A percentile compares a stretch with the other conserved stretches of the same genome.
Conservation (phyloP, 305 asterid genomes). For the Fraxinus sp. region DNA sequence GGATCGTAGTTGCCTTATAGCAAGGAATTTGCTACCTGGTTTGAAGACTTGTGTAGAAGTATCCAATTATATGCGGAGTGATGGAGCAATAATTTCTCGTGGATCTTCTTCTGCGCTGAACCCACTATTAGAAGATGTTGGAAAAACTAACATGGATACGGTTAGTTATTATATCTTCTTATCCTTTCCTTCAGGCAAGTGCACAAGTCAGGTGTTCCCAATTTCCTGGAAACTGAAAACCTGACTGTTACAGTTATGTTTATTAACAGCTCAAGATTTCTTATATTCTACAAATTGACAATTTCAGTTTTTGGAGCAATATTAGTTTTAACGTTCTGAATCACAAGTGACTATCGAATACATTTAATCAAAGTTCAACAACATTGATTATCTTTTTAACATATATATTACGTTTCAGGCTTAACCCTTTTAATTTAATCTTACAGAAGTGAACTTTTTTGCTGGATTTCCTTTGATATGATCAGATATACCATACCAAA, state of each 20-base stretch:
- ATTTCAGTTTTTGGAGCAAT: background rate
- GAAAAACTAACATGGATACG: conserved; percentile 60
- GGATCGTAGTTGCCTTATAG: conserved; percentile 81
- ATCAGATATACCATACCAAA: background rate
- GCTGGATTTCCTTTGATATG: background rate
- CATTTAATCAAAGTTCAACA: background rate
- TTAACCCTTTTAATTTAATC: background rate
- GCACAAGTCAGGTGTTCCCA: background rate
- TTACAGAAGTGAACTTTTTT: background rate
- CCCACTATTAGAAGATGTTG: conserved; percentile 55
- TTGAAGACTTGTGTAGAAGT: conserved; percentile 93
- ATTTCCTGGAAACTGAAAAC: background rate
- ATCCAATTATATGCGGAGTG: conserved; percentile 70
- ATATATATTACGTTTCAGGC: background rate
- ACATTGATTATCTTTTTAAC: background rate
- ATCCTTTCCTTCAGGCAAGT: conserved; percentile 7
- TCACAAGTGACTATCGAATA: background rate
- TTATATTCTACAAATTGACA: background rate
- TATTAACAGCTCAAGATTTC: background rate
- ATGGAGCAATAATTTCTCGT: conserved; percentile 49
- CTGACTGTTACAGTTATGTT: background rate
- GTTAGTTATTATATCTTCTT: conserved; percentile 45
- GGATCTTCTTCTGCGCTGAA: conserved; percentile 51
- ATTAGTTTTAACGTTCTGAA: background rate
- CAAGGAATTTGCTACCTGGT: conserved; percentile 91